These are phyloP conservation scores for Penicilliopsis zonata DNA, from an alignment of 495 filamentous ascomycete species.

Conservation along the genomic window DNA sequence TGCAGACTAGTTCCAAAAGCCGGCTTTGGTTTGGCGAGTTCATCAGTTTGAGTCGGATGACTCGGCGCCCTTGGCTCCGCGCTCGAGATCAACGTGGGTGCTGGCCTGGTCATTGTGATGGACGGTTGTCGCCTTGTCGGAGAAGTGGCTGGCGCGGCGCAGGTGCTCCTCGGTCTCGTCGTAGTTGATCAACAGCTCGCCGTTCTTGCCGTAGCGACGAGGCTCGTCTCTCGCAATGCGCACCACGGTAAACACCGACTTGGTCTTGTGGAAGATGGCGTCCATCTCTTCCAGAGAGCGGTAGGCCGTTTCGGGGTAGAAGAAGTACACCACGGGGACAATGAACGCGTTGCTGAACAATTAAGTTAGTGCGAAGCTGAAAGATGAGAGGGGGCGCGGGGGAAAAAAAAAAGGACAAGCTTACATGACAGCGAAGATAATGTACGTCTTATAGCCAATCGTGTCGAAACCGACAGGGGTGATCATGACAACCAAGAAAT, in stretches of 20 bases:
- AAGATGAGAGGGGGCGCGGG: not conserved
- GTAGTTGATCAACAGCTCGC: slow-evolving; percentile 51
- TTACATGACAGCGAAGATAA: slow-evolving; percentile 66
- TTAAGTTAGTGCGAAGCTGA: slow-evolving; percentile 6
- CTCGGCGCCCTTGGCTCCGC: slow-evolving; percentile 14
- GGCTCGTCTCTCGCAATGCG: slow-evolving; percentile 45
- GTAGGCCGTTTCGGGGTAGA: slow-evolving; percentile 66
- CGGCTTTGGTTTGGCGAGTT: too few relatives aligned
- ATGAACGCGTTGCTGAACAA: slow-evolving; percentile 50
- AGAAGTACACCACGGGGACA: slow-evolving; percentile 58
- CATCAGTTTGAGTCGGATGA: slow-evolving; percentile 9
- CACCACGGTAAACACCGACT: slow-evolving; percentile 42
- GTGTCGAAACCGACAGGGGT: slow-evolving; percentile 56
- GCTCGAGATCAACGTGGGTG: slow-evolving; percentile 11
- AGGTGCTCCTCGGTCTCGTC: slow-evolving; percentile 37
- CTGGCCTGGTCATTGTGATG: slow-evolving; percentile 5
- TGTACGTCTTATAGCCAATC: slow-evolving; percentile 61
- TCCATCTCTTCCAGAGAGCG: slow-evolving; percentile 69
- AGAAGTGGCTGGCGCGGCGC: slow-evolving; percentile 15
- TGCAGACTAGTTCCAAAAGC: too few relatives aligned
- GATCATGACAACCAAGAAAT: slow-evolving; percentile 57
- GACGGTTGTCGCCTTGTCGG: slow-evolving; percentile 11
- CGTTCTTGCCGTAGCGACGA: slow-evolving; percentile 54
- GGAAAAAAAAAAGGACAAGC: slow-evolving; percentile 5
- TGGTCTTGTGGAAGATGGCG: slow-evolving; percentile 51